phyloP scores from a whole-genome alignment of 331 rosid genomes.

The Pyrus hybrid region DNA sequence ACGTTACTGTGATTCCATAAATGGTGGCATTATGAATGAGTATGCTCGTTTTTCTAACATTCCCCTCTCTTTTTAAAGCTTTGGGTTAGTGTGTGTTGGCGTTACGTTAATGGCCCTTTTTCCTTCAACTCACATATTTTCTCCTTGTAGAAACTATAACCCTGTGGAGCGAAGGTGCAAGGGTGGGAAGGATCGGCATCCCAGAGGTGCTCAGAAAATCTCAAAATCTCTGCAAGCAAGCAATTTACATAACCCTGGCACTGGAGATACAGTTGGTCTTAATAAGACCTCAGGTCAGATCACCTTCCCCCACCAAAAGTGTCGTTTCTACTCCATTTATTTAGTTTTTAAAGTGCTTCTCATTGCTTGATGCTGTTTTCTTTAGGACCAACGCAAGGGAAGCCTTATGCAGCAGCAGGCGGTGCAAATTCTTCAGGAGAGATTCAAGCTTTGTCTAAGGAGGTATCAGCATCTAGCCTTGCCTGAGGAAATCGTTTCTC shows the following conservation, averaged over 20 bases:
- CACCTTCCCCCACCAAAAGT: not conserved
- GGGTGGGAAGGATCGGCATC: slow-evolving; percentile 63
- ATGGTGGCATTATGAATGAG: slow-evolving; percentile 99
- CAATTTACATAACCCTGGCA: slow-evolving; percentile 36
- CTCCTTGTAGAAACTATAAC: slow-evolving; percentile 66
- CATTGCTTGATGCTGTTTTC: slow-evolving; percentile 2
- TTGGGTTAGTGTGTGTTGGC: not conserved
- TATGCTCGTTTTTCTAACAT: slow-evolving; percentile 24
- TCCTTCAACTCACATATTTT: not conserved
- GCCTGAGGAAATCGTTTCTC: not conserved
- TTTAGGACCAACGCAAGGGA: slow-evolving; percentile 60
- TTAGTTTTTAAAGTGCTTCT: not conserved
- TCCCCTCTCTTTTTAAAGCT: not conserved
- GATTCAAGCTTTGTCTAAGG: slow-evolving; percentile 66
- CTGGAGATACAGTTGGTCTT: slow-evolving; percentile 43
- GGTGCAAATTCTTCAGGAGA: slow-evolving; percentile 31
- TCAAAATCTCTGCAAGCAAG: slow-evolving; percentile 72
- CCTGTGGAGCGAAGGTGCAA: slow-evolving; percentile 77
- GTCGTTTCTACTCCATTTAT: not conserved
- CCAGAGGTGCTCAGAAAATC: slow-evolving; percentile 47
- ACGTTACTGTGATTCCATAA: slow-evolving; percentile 94
- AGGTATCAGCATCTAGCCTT: slow-evolving; percentile 36
- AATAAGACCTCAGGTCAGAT: slow-evolving; percentile 41
- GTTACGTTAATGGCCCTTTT: not conserved
- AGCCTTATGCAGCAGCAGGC: slow-evolving; percentile 32